Evolutionary conservation across 1,284 basidiomycete species (phyloP), one percentile per base, ranked within the genome.

Genomic region (Puccinia horiana): DNA sequence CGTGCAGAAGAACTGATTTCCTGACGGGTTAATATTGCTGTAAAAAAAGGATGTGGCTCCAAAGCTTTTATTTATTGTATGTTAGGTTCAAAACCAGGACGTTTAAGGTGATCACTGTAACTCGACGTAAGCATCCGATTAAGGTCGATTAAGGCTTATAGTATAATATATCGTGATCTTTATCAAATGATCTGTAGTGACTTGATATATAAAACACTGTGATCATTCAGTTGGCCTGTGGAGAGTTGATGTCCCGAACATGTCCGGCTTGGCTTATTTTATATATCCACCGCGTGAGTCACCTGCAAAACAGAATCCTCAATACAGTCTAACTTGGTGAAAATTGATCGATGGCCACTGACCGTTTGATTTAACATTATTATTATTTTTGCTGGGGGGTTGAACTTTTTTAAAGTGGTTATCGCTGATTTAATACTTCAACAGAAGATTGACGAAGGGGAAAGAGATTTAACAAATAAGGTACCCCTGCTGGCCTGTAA

Each of bases 61-160:
- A 80, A 80, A 69, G 35, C 42, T 69, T 69, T 56, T 69, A 72
- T 32, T 58, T 80, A 8, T 54, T 80, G 23, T 80, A 80, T 80
- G 52, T 80, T 4, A 44, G 77, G 32, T 52, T 80, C n/a, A 56
- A 56, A 37, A 80, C 77, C 52, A 72, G 67, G 40, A 72, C 54
- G 40, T 80, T 80, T 32, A 42, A 67, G 37, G 16, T 80, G 35
- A 56, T 70, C 23, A 69, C 77, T 18, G 49, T 58, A 3, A 80
- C 77, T 32, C 44, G 77, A 26, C 67, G 77, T 80, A 54, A 72
- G 65, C 69, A 12, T 18, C 40, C 8, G 6, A 29, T 32, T 11
- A 42, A 32, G n/a, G 23, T 47, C 42, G 23, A 69, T 69, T 69
- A 1, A 69, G 42, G 20, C 35, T 16, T 61, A 61, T 61, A 61